Conservation (phyloP, 2,329 filamentous ascomycete species). For the Fulvia fulva region DNA sequence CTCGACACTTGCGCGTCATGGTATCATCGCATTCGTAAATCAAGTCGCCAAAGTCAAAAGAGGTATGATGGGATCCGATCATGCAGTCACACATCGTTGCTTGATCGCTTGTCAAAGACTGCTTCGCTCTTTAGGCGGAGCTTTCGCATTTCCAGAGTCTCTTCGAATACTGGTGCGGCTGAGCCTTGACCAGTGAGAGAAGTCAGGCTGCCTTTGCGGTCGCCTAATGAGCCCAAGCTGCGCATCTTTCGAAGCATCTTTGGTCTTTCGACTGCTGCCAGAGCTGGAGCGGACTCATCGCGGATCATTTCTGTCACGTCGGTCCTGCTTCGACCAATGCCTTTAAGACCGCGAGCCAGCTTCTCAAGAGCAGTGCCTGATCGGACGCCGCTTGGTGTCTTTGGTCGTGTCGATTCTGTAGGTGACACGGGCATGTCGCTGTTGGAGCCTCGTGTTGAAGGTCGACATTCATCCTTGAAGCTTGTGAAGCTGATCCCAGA, state of each 20-base stretch:
- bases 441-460: slow-evolving; percentile 21
- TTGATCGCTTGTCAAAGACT: slow-evolving; percentile 15
- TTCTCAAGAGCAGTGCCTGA: slow-evolving; percentile 54
- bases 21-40: slow-evolving; percentile 20
- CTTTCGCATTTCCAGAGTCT: slow-evolving; percentile 21
- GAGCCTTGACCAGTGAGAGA: slow-evolving; percentile 13
- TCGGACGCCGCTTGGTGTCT: slow-evolving; percentile 34
- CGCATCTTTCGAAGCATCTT: slow-evolving; percentile 36
- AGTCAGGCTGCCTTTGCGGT: slow-evolving; percentile 22
- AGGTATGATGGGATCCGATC: neutral
- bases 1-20: slow-evolving; percentile 16
- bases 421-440: slow-evolving; percentile 23
- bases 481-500: slow-evolving; percentile 60
- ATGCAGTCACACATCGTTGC: slow-evolving; percentile 15
- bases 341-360: slow-evolving; percentile 56
- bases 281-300: slow-evolving; percentile 7
- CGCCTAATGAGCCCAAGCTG: slow-evolving; percentile 32
- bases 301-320: slow-evolving; percentile 48
- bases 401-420: slow-evolving; percentile 25
- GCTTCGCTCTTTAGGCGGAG: slow-evolving; percentile 18
- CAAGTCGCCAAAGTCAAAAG: slow-evolving; percentile 3
- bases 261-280: slow-evolving; percentile 16
- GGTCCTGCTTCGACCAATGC: slow-evolving; percentile 52
- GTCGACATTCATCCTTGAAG: slow-evolving; percentile 14
- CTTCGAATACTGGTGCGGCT: slow-evolving; percentile 17